Evolutionary conservation across 805 yeast genomes (phyloP), one percentile per base, ranked within the genome.

Genomic region (Metschnikowia dekortorum): DNA sequence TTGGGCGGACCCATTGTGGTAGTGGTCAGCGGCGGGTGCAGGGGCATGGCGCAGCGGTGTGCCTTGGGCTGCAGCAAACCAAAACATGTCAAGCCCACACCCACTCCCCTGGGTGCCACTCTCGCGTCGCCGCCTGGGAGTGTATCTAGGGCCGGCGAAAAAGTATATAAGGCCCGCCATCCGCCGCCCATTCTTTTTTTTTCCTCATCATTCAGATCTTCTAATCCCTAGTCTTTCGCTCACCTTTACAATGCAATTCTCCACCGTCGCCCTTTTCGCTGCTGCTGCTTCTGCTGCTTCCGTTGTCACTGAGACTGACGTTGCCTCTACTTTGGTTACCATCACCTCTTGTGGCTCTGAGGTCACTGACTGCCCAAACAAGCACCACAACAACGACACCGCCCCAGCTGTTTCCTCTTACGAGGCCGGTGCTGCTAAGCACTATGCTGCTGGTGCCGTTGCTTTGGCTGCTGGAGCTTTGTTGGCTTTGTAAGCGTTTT

Each of bases 301-400:
- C 50, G 61, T 70, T 59, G 71, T 73, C 55, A 61, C 66, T 42
- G 45, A 48, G 47, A 52, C 58, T 46, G 53, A 47, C 48, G 34
- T 38, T 29, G 46, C 47, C 47, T 63, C 73, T 55, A 69, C 73
- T 57, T 64, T 74, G 61, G 78, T 66, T 53, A 75, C 82, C 65
- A 65, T 75, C 73, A 71, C 76, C 58, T 66, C 73, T 51, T 76
- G 80, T 67, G 78, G 56, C 46, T 57, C 71, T 18, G 60, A 61
- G 47, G 78, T 75, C 63, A 76, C 81, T 56, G 61, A 70, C 72
- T 79, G 83, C 70, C 81, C 81, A 65, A 69, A 67, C 52, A 51
- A 47, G 38, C 50, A 53, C 49, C 22, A 50, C 28, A 43, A 52
- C 10, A 52, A 52, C 55, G 46, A 43, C 34, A 49, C 55, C 35